Base-by-base conservation (phyloP, 176 grass and related monocot genomes). In the Echinochloa phyllopogon region DNA sequence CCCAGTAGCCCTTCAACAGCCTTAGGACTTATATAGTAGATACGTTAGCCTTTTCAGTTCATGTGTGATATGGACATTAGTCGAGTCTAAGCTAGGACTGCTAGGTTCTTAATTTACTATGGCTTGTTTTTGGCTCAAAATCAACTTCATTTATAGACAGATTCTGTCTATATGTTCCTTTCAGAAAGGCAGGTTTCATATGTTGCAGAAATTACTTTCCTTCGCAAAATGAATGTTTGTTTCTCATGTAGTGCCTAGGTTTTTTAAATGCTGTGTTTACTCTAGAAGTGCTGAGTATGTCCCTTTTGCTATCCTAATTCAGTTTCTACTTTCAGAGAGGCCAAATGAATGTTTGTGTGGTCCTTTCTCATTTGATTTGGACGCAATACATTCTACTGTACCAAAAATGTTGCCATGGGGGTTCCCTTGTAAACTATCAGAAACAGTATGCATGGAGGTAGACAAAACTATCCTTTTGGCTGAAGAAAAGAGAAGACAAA, bases 351-450 rank as follows among this genome's bases (percentile, higher is more conserved):
- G 25, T 50, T 20, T 80, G 3, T 82, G 56, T 25, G 17, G 73
- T 69, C 78, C 65, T 74, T 75, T 88, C 60, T 39, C 56, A 14
- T 56, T 86, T 86, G 79, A 90, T 77, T 78, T 84, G 74, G 88
- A 90, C 33, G 76, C 65, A 55, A 36, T 76, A 69, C 79, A 88
- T 75, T 69, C 65, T 65, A 74, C 90, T 77, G 43, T 98, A 61
- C 91, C 93, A 89, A 91, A 74, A 83, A 43, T 89, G 75, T 52
- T 95, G 80, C 91, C 87, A 27, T 91, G 86, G 89, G 87, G 75
- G 20, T 98, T 98, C 20, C 89, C 76, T 43, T 95, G 89, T 93
- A 90, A 98, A 70, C 77, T 98, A 80, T 94, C 96, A 87, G 91
- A 94, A 85, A 90, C 83, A 83, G 60, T 95, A 63, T 82, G 12